A percentile compares a stretch with the other conserved stretches of the same genome.
These are phyloP conservation scores for Hymenoscyphus linearis DNA, from an alignment of 2,329 filamentous ascomycete species.

Conservation along the genomic window DNA sequence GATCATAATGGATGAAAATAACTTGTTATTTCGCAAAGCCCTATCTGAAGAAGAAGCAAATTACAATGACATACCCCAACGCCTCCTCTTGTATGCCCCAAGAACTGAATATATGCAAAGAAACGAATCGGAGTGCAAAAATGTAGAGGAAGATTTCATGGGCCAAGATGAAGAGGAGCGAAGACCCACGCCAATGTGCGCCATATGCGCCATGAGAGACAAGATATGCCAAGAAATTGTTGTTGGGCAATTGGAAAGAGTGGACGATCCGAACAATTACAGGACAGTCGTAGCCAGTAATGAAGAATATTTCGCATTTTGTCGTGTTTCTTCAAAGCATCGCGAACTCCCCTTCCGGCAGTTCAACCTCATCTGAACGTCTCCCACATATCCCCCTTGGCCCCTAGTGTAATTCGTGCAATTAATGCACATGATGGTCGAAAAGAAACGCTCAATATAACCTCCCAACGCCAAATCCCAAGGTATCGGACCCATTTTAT, in stretches of 20 bases:
- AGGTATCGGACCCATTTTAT: conserved; percentile 9
- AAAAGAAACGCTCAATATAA: conserved; percentile 8
- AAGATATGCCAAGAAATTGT: background rate
- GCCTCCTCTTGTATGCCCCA: background rate
- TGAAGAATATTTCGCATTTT: background rate
- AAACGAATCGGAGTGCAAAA: background rate
- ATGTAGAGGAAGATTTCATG: background rate
- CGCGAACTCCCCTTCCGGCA: background rate
- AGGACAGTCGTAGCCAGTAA: background rate
- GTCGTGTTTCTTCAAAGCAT: background rate
- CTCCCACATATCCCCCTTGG: background rate
- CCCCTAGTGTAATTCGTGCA: conserved; percentile 7
- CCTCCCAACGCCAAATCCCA: conserved; percentile 10
- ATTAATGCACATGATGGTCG: conserved; percentile 1
- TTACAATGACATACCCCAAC: background rate
- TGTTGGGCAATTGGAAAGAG: background rate
- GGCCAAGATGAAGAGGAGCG: background rate
- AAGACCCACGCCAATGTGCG: background rate
- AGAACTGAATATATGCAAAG: background rate
- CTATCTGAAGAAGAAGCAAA: background rate
- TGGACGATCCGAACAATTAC: background rate
- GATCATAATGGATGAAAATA: no score
- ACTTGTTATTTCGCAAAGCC: background rate
- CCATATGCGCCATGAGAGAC: background rate
- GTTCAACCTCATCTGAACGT: background rate